Percentiles rank a stretch among this genome's conserved stretches.
Conservation (phyloP, 345 rosid species). For the Diplotaxis tenuifolia region DNA sequence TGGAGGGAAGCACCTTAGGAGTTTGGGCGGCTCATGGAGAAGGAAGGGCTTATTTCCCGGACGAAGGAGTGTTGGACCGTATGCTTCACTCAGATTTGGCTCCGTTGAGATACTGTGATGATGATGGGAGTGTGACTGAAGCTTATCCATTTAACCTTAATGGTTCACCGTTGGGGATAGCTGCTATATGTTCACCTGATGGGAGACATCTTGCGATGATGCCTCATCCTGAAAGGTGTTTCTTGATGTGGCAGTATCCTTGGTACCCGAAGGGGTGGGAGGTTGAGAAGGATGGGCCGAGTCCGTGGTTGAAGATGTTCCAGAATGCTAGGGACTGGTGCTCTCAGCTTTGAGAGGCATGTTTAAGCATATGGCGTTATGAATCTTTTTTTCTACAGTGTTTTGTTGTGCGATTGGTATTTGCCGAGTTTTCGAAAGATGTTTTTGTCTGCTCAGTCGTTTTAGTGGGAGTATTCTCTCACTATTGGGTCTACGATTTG, state of each 20-base stretch:
- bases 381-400: background rate
- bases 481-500: background rate
- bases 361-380: background rate
- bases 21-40: constrained; percentile 99
- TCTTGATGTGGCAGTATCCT: constrained; percentile 98
- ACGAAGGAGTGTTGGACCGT: constrained; percentile 75
- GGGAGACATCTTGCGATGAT: constrained; percentile 97
- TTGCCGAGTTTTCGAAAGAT: constrained; percentile 13
- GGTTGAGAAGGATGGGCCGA: constrained; percentile 81
- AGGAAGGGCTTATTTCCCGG: constrained; percentile 90
- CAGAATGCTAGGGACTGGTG: constrained; percentile 98
- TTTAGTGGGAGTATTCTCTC: background rate
- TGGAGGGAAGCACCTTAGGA: constrained; percentile 92
- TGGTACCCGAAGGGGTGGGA: constrained; percentile 90
- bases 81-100: constrained; percentile 67
- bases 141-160: constrained; percentile 83
- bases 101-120: constrained; percentile 84
- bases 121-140: constrained; percentile 77
- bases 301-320: constrained; percentile 95
- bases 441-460: constrained; percentile 2
- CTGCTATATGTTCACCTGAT: constrained; percentile 90
- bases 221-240: constrained; percentile 99
- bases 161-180: constrained; percentile 93
- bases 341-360: constrained; percentile 30
- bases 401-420: constrained; percentile 7